Percentiles rank a stretch among this genome's conserved stretches.
These are phyloP conservation scores for Penicillium angulare DNA, from an alignment of 495 filamentous ascomycete species.

Conservation along the genomic window DNA sequence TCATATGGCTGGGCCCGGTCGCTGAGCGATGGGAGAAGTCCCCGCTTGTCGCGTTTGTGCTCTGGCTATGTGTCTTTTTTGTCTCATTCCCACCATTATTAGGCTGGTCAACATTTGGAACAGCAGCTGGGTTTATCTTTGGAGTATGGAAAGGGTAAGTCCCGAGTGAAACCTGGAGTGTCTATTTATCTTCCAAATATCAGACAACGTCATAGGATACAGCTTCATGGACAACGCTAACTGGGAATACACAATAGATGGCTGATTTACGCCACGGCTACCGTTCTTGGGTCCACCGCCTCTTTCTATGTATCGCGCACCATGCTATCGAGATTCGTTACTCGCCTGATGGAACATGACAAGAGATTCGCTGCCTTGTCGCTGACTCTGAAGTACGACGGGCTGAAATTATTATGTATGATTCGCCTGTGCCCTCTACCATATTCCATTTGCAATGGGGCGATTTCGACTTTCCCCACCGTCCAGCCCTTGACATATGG, in stretches of 20 bases:
- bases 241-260: slow-evolving; percentile 47
- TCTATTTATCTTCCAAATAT: not conserved
- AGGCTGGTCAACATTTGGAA: slow-evolving; percentile 85
- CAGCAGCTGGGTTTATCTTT: slow-evolving; percentile 88
- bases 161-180: not conserved
- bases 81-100: slow-evolving; percentile 88
- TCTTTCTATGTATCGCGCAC: slow-evolving; percentile 79
- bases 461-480: slow-evolving; percentile 88
- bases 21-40: slow-evolving; percentile 72
- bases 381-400: slow-evolving; percentile 73
- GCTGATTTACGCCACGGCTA: slow-evolving; percentile 79
- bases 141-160: slow-evolving; percentile 79
- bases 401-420: slow-evolving; percentile 85
- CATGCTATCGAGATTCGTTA: slow-evolving; percentile 72
- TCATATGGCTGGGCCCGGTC: slow-evolving; percentile 65
- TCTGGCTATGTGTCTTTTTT: slow-evolving; percentile 74
- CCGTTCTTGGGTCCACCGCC: slow-evolving; percentile 69
- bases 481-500: slow-evolving; percentile 74
- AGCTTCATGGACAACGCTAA: not conserved
- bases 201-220: not conserved
- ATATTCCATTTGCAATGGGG: slow-evolving; percentile 93
- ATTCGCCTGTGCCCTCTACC: slow-evolving; percentile 90
- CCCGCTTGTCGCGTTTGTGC: slow-evolving; percentile 68
- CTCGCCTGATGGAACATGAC: slow-evolving; percentile 76
- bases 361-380: slow-evolving; percentile 70